Evolutionary conservation across 2,329 filamentous ascomycete species (phyloP), one percentile per base, ranked within the genome.

Genomic region (Epichloe sp.): DNA sequence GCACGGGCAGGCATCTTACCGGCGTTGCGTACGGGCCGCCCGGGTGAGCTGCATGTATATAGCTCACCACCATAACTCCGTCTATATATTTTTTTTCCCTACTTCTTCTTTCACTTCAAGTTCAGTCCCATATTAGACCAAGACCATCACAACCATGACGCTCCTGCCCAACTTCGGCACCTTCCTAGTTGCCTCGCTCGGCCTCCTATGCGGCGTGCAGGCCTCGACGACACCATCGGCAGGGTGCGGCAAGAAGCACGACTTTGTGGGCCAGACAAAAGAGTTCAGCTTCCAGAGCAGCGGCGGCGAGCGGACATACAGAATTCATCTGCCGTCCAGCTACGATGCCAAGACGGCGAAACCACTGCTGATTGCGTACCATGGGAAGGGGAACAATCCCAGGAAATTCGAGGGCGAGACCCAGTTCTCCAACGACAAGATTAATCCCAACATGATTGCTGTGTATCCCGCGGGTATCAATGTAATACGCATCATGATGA

Each of bases 391-490:
- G 44, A 63, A 65, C 34, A 66, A 64, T 14, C 66, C 70, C 0
- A 52, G 59, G 1, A 47, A 53, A 3, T 60, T 64, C 64, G 48
- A 70, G 69, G 42, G 56, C 60, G 53, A 53, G 56, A 38, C 65
- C 64, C 53, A 64, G 50, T 65, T 77, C 51, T 68, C 66, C 5
- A 62, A 59, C n/a, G 50, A 66, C 38, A 51, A 57, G 15, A 70
- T 70, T 53, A 72, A 70, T 59, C 49, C 59, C 50, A 5, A 62
- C 21, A 59, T 59, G 56, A 59, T 69, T 59, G 65, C 70, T 36
- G 66, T 75, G 1, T 77, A 75, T 56, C 73, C 72, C 0, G 68
- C 71, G 37, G 73, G 71, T 1, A 53, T 71, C 4, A 60, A 67
- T 23, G 68, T 69, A 26, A 26, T 26, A 26, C 26, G 26, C 26